Percentiles rank a stretch among this genome's conserved stretches.
phyloP scores from a whole-genome alignment of 345 rosid species.

The Eucalyptus grandis region DNA sequence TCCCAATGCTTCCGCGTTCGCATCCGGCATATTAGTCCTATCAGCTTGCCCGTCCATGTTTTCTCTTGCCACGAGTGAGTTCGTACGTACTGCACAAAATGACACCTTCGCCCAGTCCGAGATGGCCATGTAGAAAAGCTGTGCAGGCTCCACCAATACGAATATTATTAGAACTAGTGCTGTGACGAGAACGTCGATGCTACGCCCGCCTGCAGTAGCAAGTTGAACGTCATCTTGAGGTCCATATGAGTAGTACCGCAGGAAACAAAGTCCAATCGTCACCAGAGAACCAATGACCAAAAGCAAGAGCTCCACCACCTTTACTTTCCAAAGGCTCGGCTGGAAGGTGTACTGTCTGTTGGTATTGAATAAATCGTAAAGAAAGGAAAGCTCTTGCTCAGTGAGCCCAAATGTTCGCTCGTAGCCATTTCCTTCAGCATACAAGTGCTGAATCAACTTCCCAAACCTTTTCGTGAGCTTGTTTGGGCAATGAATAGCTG shows the following conservation, averaged over 20 bases:
- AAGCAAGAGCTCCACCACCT: too few species aligned
- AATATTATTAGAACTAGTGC: neutral
- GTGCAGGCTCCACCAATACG: neutral
- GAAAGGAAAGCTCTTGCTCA: too few species aligned
- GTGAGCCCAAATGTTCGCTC: too few species aligned
- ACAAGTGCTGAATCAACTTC: too few species aligned
- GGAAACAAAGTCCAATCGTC: neutral
- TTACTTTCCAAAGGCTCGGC: too few species aligned
- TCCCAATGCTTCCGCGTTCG: neutral
- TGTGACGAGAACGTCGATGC: neutral
- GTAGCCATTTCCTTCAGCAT: too few species aligned
- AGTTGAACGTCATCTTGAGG: neutral
- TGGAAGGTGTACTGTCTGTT: too few species aligned
- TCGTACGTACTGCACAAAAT: neutral
- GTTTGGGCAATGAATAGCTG: too few species aligned
- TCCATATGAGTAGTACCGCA: neutral
- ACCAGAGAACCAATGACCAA: neutral
- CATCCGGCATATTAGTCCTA: neutral
- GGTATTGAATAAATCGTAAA: too few species aligned
- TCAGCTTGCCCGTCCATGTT: neutral
- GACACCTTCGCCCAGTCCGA: neutral
- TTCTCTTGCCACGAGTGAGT: neutral
- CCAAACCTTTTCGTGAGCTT: too few species aligned
- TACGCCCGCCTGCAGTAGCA: neutral
- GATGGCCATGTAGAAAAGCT: neutral